A percentile compares a stretch with the other conserved stretches of the same genome.
These are phyloP conservation scores for Pseudocercospora musae DNA, from an alignment of 2,329 filamentous ascomycete species.

Conservation along the genomic window DNA sequence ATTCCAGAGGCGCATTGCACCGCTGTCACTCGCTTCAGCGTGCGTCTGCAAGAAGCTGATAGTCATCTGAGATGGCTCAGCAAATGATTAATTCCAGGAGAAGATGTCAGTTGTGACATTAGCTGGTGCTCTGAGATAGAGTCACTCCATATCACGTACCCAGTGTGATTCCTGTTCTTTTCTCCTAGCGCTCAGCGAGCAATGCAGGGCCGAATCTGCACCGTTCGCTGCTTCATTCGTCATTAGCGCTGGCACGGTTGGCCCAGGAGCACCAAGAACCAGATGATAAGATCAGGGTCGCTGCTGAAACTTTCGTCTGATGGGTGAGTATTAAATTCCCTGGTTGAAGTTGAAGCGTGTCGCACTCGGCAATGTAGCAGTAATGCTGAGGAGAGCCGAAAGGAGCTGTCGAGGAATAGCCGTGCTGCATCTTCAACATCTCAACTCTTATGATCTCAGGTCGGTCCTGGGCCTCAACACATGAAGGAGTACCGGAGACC, in stretches of 20 bases:
- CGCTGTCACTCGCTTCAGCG: constrained; percentile 20
- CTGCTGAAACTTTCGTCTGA: background rate
- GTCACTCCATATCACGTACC: background rate
- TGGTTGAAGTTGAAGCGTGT: background rate
- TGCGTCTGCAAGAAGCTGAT: background rate
- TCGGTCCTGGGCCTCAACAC: no score
- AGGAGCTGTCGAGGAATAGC: background rate
- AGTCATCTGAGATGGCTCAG: background rate
- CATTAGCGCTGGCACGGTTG: background rate
- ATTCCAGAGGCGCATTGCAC: background rate
- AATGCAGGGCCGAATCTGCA: background rate
- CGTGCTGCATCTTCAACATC: background rate
- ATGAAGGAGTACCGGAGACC: no score
- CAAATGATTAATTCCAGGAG: background rate
- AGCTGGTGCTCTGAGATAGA: background rate
- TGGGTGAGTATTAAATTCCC: background rate
- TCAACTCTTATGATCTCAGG: no score
- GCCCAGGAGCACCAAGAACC: background rate
- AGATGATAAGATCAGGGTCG: background rate
- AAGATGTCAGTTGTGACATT: background rate
- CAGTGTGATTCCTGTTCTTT: background rate
- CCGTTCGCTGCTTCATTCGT: background rate
- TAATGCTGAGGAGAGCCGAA: background rate
- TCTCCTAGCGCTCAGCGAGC: background rate
- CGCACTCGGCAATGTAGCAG: background rate